Evolutionary conservation across 345 rosid genomes (phyloP).

Genomic region (Populus ilicifolia): DNA sequence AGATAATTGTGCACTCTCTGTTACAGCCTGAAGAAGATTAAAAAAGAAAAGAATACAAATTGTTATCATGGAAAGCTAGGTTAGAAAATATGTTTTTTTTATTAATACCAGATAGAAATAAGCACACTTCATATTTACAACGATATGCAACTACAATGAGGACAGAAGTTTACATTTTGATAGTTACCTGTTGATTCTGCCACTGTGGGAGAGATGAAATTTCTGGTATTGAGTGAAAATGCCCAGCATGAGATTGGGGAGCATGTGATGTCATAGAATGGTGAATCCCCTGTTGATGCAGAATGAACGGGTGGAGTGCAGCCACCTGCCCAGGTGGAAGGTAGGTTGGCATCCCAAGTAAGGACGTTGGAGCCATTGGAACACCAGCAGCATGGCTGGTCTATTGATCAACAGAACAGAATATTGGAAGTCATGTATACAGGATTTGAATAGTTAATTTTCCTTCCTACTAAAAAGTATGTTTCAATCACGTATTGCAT

Average conservation of each 20-base stretch:
- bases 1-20: conserved; percentile 48
- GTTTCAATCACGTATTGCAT: background rate
- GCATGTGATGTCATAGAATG: conserved; percentile 59
- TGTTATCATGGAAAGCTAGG: background rate
- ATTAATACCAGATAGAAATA: background rate
- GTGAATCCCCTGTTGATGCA: conserved; percentile 71
- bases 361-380: conserved; percentile 53
- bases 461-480: background rate
- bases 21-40: conserved; percentile 38
- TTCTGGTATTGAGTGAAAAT: conserved; percentile 47
- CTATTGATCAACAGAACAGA: conserved; percentile 23
- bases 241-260: conserved; percentile 58
- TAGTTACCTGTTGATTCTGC: conserved; percentile 68
- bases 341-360: conserved; percentile 61
- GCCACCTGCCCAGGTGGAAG: conserved; percentile 72
- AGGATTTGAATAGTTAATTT: background rate
- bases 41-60: background rate
- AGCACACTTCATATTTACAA: background rate
- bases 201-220: conserved; percentile 51
- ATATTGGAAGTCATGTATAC: background rate
- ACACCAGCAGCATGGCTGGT: conserved; percentile 46
- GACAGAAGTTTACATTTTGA: background rate
- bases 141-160: background rate
- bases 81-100: background rate
- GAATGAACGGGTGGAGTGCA: conserved; percentile 67